Evolutionary conservation across 441 rosid species (phyloP), one percentile per base, ranked within the genome.

Genomic region (Erodium trifolium): DNA sequence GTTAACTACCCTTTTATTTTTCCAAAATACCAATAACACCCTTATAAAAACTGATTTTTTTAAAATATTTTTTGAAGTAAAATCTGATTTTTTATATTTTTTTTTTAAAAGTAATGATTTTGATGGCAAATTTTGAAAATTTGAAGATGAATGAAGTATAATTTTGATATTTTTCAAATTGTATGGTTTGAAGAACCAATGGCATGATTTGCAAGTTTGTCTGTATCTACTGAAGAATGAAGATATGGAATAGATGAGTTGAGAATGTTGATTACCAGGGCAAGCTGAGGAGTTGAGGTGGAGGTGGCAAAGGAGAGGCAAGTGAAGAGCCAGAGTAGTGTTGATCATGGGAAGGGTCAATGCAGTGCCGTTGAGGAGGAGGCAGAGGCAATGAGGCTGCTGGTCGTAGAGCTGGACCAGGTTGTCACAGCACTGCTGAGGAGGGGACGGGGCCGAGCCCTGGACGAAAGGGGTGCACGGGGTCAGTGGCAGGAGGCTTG

Each of bases 401-500:
- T 82, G 82, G 70, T 13, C 63, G 72, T 81, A 85, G 69, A 93
- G 79, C n/a, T 76, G 87, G 69, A 69, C 73, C 76, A 93, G 91
- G 73, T 79, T 80, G 79, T 84, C 70, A 43, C 98, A 88, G 81
- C 98, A 93, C 3, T 84, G 66, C 68, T 79, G 78, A 13, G 80
- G 70, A 0, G 96, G 97, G 3, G 77, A 78, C 53, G 18, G 88
- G 69, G 75, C 78, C 0, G 70, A 62, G 73, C 95, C 95, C 72
- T 86, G 95, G 66, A 88, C 93, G 59, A 78, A 93, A 4, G 96
- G 88, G n/a, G 86, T 86, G 70, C 97, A 93, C 0, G 95, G 87
- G 69, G 80, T 77, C 65, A 93, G 73, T 0, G 86, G 81, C 18
- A 89, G 80, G 63, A 91, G 84, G 55, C 70, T 75, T 0, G 93